Percentiles rank a stretch among this genome's conserved stretches.
Evolutionary conservation across 2,329 filamentous ascomycete species (phyloP).

Genomic region (Cordyceps cicadae): DNA sequence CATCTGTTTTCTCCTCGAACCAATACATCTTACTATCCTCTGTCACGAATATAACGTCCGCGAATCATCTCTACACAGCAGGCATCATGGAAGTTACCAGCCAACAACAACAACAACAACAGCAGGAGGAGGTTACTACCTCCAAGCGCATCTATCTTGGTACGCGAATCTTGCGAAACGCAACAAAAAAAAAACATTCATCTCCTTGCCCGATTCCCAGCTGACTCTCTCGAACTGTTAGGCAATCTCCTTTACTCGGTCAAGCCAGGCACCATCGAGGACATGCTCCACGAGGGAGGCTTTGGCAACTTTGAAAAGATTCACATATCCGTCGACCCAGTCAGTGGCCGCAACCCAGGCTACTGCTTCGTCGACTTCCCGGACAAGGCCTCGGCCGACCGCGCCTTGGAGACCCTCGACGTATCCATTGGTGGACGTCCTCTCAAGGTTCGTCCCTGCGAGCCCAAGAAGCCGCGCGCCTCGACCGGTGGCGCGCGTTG

Average conservation of each 20-base stretch:
- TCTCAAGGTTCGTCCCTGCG: conserved; percentile 57
- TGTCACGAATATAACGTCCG: neutral
- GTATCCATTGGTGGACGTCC: conserved; percentile 47
- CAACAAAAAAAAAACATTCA: neutral
- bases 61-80: neutral
- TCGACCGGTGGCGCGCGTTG: conserved; percentile 10
- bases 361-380: conserved; percentile 67
- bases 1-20: neutral
- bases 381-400: conserved; percentile 46
- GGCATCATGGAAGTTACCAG: neutral
- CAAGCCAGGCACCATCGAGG: conserved; percentile 50
- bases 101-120: conserved; percentile 6
- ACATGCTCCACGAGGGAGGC: conserved; percentile 38
- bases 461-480: conserved; percentile 38
- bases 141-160: conserved; percentile 51
- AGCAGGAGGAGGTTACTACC: conserved; percentile 19
- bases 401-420: conserved; percentile 49
- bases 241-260: conserved; percentile 50
- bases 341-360: conserved; percentile 61
- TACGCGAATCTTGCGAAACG: conserved; percentile 2
- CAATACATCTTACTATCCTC: neutral
- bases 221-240: conserved; percentile 3
- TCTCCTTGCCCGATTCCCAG: neutral
- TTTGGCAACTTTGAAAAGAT: conserved; percentile 51
- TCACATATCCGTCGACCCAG: conserved; percentile 60